phyloP scores from a whole-genome alignment of 805 yeast genomes.

The Zygoascus flipseniorum region DNA sequence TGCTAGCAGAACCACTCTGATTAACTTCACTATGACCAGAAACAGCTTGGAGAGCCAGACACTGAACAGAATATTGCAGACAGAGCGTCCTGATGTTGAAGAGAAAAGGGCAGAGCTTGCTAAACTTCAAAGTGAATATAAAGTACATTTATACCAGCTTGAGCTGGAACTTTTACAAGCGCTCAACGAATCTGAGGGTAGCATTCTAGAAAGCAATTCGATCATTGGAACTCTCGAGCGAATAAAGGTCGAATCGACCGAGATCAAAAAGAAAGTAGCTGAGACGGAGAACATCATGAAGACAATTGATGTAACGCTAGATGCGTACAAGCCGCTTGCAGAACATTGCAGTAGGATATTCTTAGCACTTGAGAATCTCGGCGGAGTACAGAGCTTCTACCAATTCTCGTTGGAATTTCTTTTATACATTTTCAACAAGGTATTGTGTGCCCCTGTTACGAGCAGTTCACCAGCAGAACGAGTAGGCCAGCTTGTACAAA shows the following conservation, averaged over 20 bases:
- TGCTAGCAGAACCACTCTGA: constrained; percentile 49
- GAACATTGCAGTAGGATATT: constrained; percentile 44
- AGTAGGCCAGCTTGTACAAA: constrained; percentile 28
- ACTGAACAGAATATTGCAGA: constrained; percentile 45
- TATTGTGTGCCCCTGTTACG: constrained; percentile 13
- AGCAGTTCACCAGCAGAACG: constrained; percentile 12
- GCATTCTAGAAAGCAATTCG: constrained; percentile 58
- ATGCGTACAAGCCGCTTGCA: constrained; percentile 47
- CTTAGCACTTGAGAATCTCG: constrained; percentile 36
- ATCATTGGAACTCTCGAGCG: constrained; percentile 52
- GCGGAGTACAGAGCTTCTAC: constrained; percentile 44
- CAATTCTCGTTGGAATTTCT: constrained; percentile 46
- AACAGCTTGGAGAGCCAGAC: constrained; percentile 57
- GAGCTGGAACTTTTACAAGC: constrained; percentile 53
- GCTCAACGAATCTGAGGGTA: constrained; percentile 49
- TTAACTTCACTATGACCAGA: constrained; percentile 68
- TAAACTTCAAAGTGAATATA: constrained; percentile 51
- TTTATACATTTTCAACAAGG: constrained; percentile 29
- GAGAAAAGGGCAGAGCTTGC: constrained; percentile 44
- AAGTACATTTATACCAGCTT: constrained; percentile 41
- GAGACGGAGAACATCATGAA: constrained; percentile 49
- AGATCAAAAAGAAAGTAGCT: constrained; percentile 43
- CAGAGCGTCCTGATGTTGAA: constrained; percentile 61
- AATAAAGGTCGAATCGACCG: constrained; percentile 53
- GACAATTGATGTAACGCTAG: constrained; percentile 42